Evolutionary conservation across 495 filamentous ascomycete genomes (phyloP), one percentile per base, ranked within the genome.

Genomic region (Trichoderma parareesei): DNA sequence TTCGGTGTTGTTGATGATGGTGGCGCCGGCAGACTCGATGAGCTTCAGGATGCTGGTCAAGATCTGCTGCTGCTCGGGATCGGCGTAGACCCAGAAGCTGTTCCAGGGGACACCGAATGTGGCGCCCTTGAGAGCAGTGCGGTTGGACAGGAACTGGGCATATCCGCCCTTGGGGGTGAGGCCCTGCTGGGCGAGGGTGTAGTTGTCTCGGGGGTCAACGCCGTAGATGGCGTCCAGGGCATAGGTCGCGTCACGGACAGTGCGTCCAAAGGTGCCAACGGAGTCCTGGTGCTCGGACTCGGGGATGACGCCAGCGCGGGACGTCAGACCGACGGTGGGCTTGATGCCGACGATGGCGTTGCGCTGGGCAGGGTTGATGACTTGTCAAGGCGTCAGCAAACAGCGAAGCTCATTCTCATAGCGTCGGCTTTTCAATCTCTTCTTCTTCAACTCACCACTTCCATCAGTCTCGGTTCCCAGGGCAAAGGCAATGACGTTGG

Each of bases 391-490:
- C 6, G 27, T 57, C 11, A 57, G 53, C 53, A 35, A 3, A 13
- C 9, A n/a, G 3, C 13, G 10, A 57, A 13, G 53, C 20, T 57
- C 4, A 37, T 57, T 2, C 20, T 33, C 53, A 13, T 37, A 57
- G 27, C 44, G 44, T 14, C 4, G 16, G 16, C 10, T 27, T 27
- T 27, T 27, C 27, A 27, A 27, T 27, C 27, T 27, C 27, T 27
- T 27, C 27, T 27, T 27, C 27, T 35, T 82, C 18, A 3, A 57
- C 53, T 57, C 33, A 57, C 53, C 53, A 76, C 84, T 88, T 16
- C 87, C 87, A 70, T 91, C 88, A 0, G 88, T 91, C 73, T 90
- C 88, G 0, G 88, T 89, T n/a, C 88, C 88, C 5, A 90, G 70
- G 1, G 85, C 77, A 71, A 90, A 85, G 0, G 82, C 76, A 40